Evolutionary conservation across 2,329 filamentous ascomycete species (phyloP).

Genomic region (Fusarium nelsonii): DNA sequence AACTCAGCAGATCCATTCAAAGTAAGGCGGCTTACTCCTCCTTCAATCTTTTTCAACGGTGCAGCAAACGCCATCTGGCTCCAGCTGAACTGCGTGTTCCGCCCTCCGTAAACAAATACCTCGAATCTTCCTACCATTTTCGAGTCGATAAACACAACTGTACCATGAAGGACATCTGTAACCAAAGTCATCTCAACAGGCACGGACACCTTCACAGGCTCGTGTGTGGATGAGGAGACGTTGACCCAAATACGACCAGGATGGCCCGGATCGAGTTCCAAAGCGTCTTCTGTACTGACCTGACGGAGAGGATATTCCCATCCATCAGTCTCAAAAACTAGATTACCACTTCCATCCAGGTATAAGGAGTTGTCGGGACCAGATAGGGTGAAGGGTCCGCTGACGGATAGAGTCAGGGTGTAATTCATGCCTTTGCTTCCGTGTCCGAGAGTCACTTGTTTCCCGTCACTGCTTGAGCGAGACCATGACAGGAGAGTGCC

Average conservation of each 20-base stretch:
- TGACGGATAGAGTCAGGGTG: not conserved
- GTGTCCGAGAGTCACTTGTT: not conserved
- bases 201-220: not conserved
- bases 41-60: not conserved
- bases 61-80: slow-evolving; percentile 33
- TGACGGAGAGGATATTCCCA: slow-evolving; percentile 26
- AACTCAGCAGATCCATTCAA: not conserved
- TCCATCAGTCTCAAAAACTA: slow-evolving; percentile 4
- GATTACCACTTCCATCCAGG: not conserved
- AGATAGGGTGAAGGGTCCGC: not conserved
- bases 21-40: not conserved
- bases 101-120: slow-evolving; percentile 22
- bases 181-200: not conserved
- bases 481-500: not conserved
- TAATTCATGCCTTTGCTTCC: slow-evolving; percentile 32
- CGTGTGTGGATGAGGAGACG: slow-evolving; percentile 16
- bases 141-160: not conserved
- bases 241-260: slow-evolving; percentile 28
- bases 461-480: not conserved
- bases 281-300: slow-evolving; percentile 4
- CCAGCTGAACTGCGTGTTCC: slow-evolving; percentile 29
- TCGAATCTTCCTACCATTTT: slow-evolving; percentile 19
- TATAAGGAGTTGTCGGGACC: not conserved
- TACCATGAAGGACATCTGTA: slow-evolving; percentile 9
- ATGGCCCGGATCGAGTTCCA: slow-evolving; percentile 9